These are phyloP conservation scores for Symbiodinium pilosum DNA, from an alignment of 73 alveolate genomes.

Conservation along the genomic window DNA sequence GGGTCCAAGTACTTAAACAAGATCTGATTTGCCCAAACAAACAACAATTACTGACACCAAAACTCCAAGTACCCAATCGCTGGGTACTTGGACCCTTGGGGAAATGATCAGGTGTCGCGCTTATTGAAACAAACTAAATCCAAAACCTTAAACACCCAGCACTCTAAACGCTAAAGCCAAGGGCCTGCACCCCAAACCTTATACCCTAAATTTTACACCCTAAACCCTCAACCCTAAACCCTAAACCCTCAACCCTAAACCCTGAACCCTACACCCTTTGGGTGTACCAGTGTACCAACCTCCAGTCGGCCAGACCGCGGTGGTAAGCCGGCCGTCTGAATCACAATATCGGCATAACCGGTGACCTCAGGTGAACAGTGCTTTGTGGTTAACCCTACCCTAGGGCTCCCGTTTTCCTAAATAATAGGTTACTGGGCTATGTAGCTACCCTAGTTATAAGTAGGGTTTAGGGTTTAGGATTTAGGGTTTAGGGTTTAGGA, in stretches of 20 bases:
- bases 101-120: background rate
- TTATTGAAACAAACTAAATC: background rate
- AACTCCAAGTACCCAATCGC: too few relatives aligned
- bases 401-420: too few relatives aligned
- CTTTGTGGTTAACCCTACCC: too few relatives aligned
- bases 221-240: background rate
- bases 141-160: background rate
- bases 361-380: constrained; percentile 84
- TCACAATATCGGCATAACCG: constrained; percentile 73
- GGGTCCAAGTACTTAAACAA: too few relatives aligned
- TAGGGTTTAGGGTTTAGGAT: too few relatives aligned
- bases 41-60: too few relatives aligned
- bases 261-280: background rate
- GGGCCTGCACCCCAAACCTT: background rate
- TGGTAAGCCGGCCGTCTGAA: constrained; percentile 81
- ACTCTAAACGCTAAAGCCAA: background rate
- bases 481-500: background rate
- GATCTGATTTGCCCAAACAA: too few relatives aligned
- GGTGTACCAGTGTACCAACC: too few relatives aligned
- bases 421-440: too few relatives aligned
- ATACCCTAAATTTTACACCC: background rate
- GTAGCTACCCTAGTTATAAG: too few relatives aligned
- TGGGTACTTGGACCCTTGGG: background rate
- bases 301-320: constrained; percentile 86
- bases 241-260: background rate